Base-by-base conservation (phyloP, 2,329 filamentous ascomycete genomes). In the Arachnomyces sp. region DNA sequence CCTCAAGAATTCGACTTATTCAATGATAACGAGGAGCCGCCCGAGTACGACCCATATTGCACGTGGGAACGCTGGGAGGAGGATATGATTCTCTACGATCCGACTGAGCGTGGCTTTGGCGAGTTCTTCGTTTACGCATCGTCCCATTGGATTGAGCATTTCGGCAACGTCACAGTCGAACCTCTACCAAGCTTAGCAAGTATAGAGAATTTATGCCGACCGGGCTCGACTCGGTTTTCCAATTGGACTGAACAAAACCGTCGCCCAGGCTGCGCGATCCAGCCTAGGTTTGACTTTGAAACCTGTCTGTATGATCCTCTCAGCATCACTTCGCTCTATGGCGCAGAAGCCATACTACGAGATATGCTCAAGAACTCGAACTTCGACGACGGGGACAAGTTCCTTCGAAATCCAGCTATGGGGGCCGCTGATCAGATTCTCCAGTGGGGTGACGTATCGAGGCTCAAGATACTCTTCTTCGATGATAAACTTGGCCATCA, bases 61-160 rank as follows among this genome's bases (percentile, higher is more conserved):
- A 47, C 50, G 6, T 60, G 57, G 56, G 54, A 62, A 34, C 34
- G 32, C 2, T 58, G 50, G 57, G 59, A 62, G 49, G 45, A 51
- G 37, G 41, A 51, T 39, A 56, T 59, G 54, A 50, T 51, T 38
- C 52, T 43, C 39, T 54, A 47, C 30, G 44, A 54, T 39, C 50
- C 52, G 18, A 29, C 34, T 38, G 52, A 54, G 15, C 45, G 49
- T 34, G 49, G 51, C 12, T 54, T 56, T 44, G 51, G 52, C 29
- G 49, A 52, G 34, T 51, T 55, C 40, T 63, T 64, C 37, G 51
- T 54, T 36, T 65, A 65, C 39, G 57, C 61, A 28, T 60, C 61
- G 32, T 61, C 60, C 44, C 40, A 62, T 33, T 65, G 60, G 59
- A 18, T 53, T 3, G 46, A 61, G 1, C 59, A 64, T 47, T 54